Percentiles rank a stretch among this genome's conserved stretches.
phyloP scores from a whole-genome alignment of 352 stramenopile species.

The Elongisporangium prolatum region DNA sequence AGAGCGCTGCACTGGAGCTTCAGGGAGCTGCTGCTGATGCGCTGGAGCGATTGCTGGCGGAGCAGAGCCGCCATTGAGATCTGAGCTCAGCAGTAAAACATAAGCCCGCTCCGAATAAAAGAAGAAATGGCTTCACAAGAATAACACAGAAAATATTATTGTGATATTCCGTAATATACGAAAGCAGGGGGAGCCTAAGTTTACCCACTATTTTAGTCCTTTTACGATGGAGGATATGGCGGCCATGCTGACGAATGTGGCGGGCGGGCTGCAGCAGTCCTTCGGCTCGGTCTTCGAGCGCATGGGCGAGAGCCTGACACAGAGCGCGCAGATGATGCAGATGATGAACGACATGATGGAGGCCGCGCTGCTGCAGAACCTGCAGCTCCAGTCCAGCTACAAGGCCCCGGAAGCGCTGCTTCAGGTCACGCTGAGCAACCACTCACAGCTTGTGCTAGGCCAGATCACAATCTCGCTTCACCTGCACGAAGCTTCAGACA shows the following conservation, averaged over 20 bases:
- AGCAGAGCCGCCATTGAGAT: not conserved
- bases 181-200: no score
- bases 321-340: slow-evolving; percentile 69
- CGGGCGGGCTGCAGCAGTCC: slow-evolving; percentile 61
- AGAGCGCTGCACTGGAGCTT: not conserved
- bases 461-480: slow-evolving; percentile 21
- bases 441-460: slow-evolving; percentile 49
- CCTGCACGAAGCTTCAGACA: slow-evolving; percentile 4
- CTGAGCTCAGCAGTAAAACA: not conserved
- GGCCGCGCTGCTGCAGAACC: slow-evolving; percentile 62
- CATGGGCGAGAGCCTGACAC: slow-evolving; percentile 56
- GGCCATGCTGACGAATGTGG: slow-evolving; percentile 51
- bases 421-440: slow-evolving; percentile 37
- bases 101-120: not conserved
- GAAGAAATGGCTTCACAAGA: not conserved
- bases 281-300: slow-evolving; percentile 68
- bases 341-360: slow-evolving; percentile 87
- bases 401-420: slow-evolving; percentile 12
- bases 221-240: slow-evolving; percentile 81
- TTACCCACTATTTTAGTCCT: no score
- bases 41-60: not conserved
- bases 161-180: not conserved
- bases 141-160: not conserved
- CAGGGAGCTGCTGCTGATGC: not conserved
- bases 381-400: slow-evolving; percentile 27